A percentile compares a stretch with the other conserved stretches of the same genome.
Evolutionary conservation across 371 early-diverging fungal species (phyloP).

Genomic region (Lichtheimia corymbifera): DNA sequence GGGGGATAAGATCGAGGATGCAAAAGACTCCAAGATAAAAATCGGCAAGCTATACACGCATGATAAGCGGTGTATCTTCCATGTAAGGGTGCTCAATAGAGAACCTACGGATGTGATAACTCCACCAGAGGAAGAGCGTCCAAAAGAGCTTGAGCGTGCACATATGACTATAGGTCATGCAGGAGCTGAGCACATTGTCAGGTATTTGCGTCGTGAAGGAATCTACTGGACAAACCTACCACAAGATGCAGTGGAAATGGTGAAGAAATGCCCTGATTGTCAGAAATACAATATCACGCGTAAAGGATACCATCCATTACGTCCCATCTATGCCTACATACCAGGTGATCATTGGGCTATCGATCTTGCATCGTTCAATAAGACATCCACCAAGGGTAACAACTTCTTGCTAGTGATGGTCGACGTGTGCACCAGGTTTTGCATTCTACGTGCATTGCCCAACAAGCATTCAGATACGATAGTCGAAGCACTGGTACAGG

Average conservation of each 20-base stretch:
- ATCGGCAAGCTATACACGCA: not conserved
- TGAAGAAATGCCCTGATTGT: constrained; percentile 12
- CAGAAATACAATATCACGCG: constrained; percentile 17
- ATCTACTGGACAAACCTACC: constrained; percentile 16
- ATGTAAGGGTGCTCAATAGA: too few relatives aligned
- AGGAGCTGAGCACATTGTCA: constrained; percentile 17
- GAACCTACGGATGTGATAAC: too few relatives aligned
- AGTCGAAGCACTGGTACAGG: too few relatives aligned
- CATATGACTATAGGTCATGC: constrained; percentile 18
- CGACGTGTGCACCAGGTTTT: too few relatives aligned
- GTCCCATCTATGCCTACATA: constrained; percentile 12
- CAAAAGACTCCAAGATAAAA: too few relatives aligned
- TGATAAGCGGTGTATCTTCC: not conserved
- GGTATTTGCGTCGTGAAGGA: constrained; percentile 7
- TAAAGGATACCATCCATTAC: too few relatives aligned
- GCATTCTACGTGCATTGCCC: too few relatives aligned
- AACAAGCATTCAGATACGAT: too few relatives aligned
- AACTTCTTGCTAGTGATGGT: too few relatives aligned
- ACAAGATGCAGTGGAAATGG: constrained; percentile 14
- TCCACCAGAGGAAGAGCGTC: too few relatives aligned
- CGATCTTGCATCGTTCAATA: constrained; percentile 10
- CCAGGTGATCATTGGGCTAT: too few relatives aligned
- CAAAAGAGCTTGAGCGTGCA: constrained; percentile 3
- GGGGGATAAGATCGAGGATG: too few relatives aligned
- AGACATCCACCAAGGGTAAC: constrained; percentile 13